Conservation (phyloP, 441 rosid species). For the Dalechampia spathulata region DNA sequence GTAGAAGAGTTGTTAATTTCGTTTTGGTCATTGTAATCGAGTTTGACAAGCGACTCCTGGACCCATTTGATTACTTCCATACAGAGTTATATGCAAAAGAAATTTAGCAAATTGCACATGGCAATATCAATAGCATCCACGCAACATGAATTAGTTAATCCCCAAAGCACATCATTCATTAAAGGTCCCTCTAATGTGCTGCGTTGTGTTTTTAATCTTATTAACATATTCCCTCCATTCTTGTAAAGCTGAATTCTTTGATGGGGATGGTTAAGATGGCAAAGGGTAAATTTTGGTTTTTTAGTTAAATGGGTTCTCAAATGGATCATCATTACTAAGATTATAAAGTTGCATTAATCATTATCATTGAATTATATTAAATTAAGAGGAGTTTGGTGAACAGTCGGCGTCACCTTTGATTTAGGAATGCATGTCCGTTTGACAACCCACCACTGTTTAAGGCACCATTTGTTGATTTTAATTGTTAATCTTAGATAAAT, state of each 20-base stretch:
- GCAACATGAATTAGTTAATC: no score
- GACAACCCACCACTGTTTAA: no score
- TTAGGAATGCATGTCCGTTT: not conserved
- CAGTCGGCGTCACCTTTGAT: constrained; percentile 16
- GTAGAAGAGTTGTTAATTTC: not conserved
- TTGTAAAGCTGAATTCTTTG: not conserved
- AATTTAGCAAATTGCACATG: no score
- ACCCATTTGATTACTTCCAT: constrained; percentile 3
- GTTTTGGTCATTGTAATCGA: not conserved
- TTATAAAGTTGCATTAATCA: constrained; percentile 19
- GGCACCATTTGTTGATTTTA: no score
- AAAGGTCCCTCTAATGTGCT: no score
- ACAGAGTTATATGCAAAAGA: no score
- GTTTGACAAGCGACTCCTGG: not conserved
- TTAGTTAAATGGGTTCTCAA: not conserved
- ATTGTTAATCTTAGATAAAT: no score
- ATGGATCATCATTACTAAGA: not conserved
- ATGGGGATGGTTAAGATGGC: not conserved
- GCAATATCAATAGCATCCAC: no score
- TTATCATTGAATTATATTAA: constrained; percentile 7
- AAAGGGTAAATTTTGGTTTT: not conserved
- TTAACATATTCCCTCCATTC: no score
- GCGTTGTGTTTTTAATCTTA: no score
- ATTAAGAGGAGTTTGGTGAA: constrained; percentile 13
- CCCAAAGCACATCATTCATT: no score